Conservation (phyloP, 257 asterid genomes). For the Primulina tabacum region DNA sequence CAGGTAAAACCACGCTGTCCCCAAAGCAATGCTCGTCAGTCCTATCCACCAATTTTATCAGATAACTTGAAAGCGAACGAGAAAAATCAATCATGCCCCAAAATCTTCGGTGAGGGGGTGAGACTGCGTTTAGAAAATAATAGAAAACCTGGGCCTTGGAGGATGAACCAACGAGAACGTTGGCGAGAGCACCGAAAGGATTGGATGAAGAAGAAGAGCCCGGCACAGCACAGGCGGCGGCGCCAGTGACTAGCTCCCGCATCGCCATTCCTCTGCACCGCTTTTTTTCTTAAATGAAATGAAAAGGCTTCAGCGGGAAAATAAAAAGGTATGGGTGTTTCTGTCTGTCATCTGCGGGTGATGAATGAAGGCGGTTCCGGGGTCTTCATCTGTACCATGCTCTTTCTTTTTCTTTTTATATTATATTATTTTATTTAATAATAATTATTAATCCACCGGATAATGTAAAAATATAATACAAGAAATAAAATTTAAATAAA, state of each 20-base stretch:
- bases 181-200: constrained; percentile 90
- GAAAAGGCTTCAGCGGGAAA: background rate
- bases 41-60: background rate
- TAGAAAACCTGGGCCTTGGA: constrained; percentile 77
- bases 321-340: background rate
- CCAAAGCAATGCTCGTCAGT: background rate
- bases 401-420: too few relatives aligned
- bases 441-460: too few relatives aligned
- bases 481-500: too few relatives aligned
- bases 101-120: background rate
- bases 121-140: too few relatives aligned
- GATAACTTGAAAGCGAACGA: constrained; percentile 5
- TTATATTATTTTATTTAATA: too few relatives aligned
- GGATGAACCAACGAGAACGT: constrained; percentile 86
- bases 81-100: background rate
- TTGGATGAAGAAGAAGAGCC: constrained; percentile 86
- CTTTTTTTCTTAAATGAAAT: background rate
- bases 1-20: background rate
- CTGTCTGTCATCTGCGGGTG: background rate
- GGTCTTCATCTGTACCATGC: background rate
- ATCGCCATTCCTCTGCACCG: constrained; percentile 51
- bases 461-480: too few relatives aligned
- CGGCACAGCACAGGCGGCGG: constrained; percentile 82
- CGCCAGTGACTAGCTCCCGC: constrained; percentile 89
- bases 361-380: background rate